phyloP scores from a whole-genome alignment of 1,284 basidiomycete genomes.

The Singerocomus inundabilis region DNA sequence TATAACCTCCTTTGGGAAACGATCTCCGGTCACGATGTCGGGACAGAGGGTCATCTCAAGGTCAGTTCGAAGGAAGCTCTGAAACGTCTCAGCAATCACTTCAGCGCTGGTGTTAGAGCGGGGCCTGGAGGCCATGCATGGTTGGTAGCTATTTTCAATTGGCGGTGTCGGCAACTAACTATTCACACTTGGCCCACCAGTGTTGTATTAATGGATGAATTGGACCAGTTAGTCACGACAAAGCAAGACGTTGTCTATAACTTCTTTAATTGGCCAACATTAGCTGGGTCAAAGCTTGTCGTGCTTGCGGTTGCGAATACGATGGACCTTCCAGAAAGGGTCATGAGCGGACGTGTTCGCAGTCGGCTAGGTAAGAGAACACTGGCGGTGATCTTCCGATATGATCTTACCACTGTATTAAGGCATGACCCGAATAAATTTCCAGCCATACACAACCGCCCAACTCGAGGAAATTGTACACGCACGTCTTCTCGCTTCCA shows the following conservation, averaged over 20 bases:
- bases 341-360: conserved; percentile 88
- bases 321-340: conserved; percentile 95
- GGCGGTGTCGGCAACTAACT: not conserved
- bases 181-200: conserved; percentile 40
- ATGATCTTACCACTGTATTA: conserved; percentile 5
- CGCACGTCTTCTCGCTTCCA: conserved; percentile 67
- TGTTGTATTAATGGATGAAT: conserved; percentile 96
- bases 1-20: conserved; percentile 90
- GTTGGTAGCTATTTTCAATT: conserved; percentile 36
- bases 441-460: conserved; percentile 83
- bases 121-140: conserved; percentile 74
- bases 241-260: conserved; percentile 99
- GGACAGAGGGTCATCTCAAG: conserved; percentile 58
- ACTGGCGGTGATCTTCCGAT: not conserved
- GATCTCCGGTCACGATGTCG: conserved; percentile 71
- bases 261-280: conserved; percentile 99
- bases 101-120: conserved; percentile 49
- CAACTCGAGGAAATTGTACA: conserved; percentile 89
- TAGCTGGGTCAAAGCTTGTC: conserved; percentile 82
- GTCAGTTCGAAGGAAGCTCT: conserved; percentile 72
- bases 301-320: conserved; percentile 98
- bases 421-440: conserved; percentile 97
- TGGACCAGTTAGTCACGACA: conserved; percentile 93
- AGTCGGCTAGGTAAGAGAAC: conserved; percentile 77
- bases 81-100: conserved; percentile 62